phyloP scores from a whole-genome alignment of 306 rosid species.

The Aeschynomene evenia region DNA sequence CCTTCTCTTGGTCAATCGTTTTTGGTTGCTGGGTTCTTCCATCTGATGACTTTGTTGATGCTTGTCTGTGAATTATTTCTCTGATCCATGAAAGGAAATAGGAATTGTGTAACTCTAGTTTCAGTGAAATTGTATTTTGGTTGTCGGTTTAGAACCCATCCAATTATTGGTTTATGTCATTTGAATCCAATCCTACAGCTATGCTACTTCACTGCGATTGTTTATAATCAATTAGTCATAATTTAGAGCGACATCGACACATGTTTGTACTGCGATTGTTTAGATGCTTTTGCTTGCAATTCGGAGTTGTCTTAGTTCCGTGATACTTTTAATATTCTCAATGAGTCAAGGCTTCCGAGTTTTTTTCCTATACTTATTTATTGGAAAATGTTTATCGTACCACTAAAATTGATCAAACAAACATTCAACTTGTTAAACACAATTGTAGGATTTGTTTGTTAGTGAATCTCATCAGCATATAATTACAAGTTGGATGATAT shows the following conservation, averaged over 20 bases:
- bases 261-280: neutral
- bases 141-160: constrained; percentile 32
- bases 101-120: constrained; percentile 35
- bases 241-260: neutral
- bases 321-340: neutral
- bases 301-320: neutral
- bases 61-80: constrained; percentile 32
- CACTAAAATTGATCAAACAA: no score
- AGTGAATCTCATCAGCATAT: no score
- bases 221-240: neutral
- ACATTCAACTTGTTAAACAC: no score
- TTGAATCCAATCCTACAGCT: neutral
- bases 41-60: constrained; percentile 35
- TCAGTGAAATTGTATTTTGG: constrained; percentile 32
- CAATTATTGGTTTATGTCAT: constrained; percentile 38
- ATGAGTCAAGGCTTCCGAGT: neutral
- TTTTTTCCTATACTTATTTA: no score
- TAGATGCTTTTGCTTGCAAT: neutral
- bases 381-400: no score
- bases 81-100: constrained; percentile 34
- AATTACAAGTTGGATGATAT: no score
- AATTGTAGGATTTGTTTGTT: no score
- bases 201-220: neutral
- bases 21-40: constrained; percentile 31
- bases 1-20: constrained; percentile 20